Evolutionary conservation across 352 stramenopile species (phyloP), one percentile per base, ranked within the genome.

Genomic region (Phytopythium delawarense): DNA sequence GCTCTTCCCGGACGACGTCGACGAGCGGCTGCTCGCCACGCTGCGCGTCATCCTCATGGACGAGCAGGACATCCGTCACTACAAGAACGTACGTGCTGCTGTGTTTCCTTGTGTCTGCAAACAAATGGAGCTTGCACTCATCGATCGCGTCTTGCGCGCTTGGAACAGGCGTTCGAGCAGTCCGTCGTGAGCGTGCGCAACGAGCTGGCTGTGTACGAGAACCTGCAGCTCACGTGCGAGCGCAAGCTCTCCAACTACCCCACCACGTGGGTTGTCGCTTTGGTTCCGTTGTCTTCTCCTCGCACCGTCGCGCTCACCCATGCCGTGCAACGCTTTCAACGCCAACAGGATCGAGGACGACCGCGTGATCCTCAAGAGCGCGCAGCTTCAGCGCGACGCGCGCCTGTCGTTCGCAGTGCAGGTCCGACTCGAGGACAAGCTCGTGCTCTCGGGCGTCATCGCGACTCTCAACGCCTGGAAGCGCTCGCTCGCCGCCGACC

Each of bases 21-120:
- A 84, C n/a, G 78, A 86, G 61, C 62, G 79, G 9, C 60, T 91
- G 13, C 63, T 91, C 7, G 78, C 76, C 23, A 90, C 81, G 37
- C 45, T 86, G 40, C 76, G 82, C 44, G 66, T 89, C 46, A 74
- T 88, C 35, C 62, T 85, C 57, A 79, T 84, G 74, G 70, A 75
- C 20, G 70, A 87, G 52, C 59, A 83, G 48, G 78, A 87, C 58
- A 79, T 85, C 57, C 69, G 52, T 6, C 23, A 70, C 35, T 81
- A 78, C 69, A 74, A 83, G 49, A 79, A 70, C 61, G 77, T 87
- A 70, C 25, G 53, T 46, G 25, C 28, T 13, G 16, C 9, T 40
- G 3, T 56, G 30, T 44, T 7, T 7, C 18, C 23, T n/a, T 3
- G 8, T 28, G 34, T 4, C 11, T 39, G 25, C 25, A 32, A 32